A percentile compares a stretch with the other conserved stretches of the same genome.
Evolutionary conservation across 2,329 filamentous ascomycete species (phyloP).

Genomic region (Botrytis galanthina): DNA sequence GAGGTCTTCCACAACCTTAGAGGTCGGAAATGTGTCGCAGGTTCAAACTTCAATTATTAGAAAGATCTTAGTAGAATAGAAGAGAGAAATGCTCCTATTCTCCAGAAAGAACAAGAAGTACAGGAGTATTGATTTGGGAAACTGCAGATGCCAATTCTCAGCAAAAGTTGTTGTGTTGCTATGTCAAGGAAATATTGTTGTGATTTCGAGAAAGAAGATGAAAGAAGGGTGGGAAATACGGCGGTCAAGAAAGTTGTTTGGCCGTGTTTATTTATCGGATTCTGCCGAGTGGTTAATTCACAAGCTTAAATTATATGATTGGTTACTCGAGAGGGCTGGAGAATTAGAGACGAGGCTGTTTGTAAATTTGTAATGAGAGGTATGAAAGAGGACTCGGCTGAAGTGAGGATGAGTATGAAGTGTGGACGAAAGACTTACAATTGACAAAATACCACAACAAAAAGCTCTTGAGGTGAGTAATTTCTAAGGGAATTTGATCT

Average conservation of each 20-base stretch:
- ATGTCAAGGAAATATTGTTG: background rate
- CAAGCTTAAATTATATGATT: background rate
- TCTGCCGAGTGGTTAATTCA: background rate
- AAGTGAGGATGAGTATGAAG: background rate
- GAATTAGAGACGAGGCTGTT: background rate
- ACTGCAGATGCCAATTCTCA: background rate
- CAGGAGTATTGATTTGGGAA: background rate
- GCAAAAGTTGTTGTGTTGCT: background rate
- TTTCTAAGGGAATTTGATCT: background rate
- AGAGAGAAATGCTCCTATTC: background rate
- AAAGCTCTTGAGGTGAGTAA: too few species aligned
- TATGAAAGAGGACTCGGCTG: background rate
- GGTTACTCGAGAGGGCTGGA: background rate
- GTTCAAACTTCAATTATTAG: background rate
- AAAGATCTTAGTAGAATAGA: background rate
- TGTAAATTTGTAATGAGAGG: background rate
- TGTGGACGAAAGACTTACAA: background rate
- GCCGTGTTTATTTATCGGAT: background rate
- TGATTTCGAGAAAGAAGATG: background rate
- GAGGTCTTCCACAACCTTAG: background rate
- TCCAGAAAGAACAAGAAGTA: background rate
- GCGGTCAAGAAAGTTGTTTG: background rate
- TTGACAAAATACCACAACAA: background rate
- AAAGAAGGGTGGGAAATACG: background rate
- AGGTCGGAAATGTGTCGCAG: background rate